A percentile compares a stretch with the other conserved stretches of the same genome.
Evolutionary conservation across 163 green algal species (phyloP).

Genomic region (Chlamydomonas reinhardtii): DNA sequence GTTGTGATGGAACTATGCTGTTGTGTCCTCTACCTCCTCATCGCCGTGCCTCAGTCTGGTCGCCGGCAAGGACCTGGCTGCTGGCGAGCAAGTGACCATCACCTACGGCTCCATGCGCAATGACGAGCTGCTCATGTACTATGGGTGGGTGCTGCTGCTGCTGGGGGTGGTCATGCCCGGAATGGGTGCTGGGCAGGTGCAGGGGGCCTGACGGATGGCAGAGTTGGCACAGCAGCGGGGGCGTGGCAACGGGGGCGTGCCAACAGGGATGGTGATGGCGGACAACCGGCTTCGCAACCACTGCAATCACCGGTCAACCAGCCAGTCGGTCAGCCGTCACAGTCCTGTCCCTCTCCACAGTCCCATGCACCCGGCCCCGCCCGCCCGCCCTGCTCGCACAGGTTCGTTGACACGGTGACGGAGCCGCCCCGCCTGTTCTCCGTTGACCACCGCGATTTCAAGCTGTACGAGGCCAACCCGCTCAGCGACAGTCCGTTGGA

Average conservation of each 20-base stretch:
- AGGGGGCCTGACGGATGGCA: too few species aligned
- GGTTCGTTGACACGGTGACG: conserved; percentile 37
- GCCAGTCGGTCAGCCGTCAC: too few species aligned
- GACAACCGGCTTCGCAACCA: too few species aligned
- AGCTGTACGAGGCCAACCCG: neutral
- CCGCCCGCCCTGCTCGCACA: neutral
- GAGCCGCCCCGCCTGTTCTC: neutral
- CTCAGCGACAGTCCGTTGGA: neutral
- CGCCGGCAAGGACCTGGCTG: conserved; percentile 26
- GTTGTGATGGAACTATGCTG: too few species aligned
- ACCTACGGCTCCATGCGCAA: conserved; percentile 45
- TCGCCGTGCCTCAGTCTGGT: neutral
- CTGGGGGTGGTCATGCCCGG: too few species aligned
- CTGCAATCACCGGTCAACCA: too few species aligned
- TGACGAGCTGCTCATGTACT: conserved; percentile 50
- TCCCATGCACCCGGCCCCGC: neutral
- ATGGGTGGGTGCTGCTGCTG: neutral
- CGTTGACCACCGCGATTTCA: conserved; percentile 26
- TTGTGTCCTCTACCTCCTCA: too few species aligned
- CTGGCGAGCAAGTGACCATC: conserved; percentile 50
- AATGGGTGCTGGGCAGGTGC: neutral
- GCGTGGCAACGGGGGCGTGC: too few species aligned
- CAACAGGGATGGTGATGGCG: too few species aligned
- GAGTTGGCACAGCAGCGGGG: too few species aligned
- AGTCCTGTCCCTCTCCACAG: too few species aligned